Evolutionary conservation across 768 basidiomycete species (phyloP), one percentile per base, ranked within the genome.

Genomic region (Mrakia frigida): DNA sequence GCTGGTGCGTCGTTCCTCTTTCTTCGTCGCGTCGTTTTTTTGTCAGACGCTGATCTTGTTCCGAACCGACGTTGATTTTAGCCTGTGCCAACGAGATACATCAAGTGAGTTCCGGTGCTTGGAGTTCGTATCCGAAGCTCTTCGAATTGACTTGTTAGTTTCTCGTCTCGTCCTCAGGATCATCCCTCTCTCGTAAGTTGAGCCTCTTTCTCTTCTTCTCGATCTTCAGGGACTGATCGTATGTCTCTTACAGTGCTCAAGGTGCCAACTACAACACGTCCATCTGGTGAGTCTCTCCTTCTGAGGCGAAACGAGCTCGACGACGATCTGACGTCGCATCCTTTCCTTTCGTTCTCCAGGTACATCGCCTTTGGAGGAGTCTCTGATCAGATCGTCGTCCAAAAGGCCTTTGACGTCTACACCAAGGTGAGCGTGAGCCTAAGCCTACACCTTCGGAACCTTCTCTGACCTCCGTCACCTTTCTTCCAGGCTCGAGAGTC

Each of bases 281-380:
- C n/a, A 73, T 77, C 46, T 77, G 76, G 76, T 75, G 50, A 31
- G 56, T 25, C 6, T 2, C 46, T 35, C 11, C 13, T 3, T 25
- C 50, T 23, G 5, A 3, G 23, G 56, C n/a, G 46, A 50, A 21
- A 0, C 14, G 25, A 6, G 21, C 21, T n/a, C 25, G 3, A n/a
- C 33, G 39, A 11, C 50, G n/a, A 16, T 6, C 59, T 69, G n/a
- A 50, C 23, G 35, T 53, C 33, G 46, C 46, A 18, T 50, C 14
- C 46, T 14, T 50, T n/a, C 21, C 46, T 60, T 63, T 52, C 72
- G 3, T 56, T 50, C 69, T 23, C 52, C 43, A 79, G 79, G 79
- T 73, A 77, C 59, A 53, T 80, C 63, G 74, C 74, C 18, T 67
- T 80, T 10, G 39, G 56, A 6, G 80, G 79, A n/a, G 28, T 71